Percentiles rank a stretch among this genome's conserved stretches.
Evolutionary conservation across 2,329 filamentous ascomycete species (phyloP).

Genomic region (Blastomyces parvus): DNA sequence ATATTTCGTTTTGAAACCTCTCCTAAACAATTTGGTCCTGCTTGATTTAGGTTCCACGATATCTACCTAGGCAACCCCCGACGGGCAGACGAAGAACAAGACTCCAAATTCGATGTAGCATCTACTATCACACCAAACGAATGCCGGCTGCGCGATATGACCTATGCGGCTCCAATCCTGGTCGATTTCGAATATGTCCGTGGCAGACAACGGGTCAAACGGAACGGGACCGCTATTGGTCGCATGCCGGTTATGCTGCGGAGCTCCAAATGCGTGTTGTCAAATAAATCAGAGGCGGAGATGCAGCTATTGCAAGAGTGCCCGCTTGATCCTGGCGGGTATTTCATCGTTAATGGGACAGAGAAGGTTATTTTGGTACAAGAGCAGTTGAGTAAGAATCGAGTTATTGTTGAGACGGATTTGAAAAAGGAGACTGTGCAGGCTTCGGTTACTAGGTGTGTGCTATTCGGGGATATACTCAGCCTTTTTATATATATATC

Average conservation of each 20-base stretch:
- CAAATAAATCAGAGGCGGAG: slow-evolving; percentile 70
- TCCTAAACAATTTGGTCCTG: neutral
- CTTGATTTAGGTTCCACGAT: slow-evolving; percentile 56
- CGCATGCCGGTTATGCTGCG: slow-evolving; percentile 95
- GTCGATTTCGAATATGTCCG: slow-evolving; percentile 87
- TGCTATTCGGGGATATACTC: neutral
- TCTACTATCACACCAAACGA: slow-evolving; percentile 79
- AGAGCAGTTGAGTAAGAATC: slow-evolving; percentile 97
- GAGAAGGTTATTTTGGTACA: slow-evolving; percentile 98
- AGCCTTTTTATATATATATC: neutral
- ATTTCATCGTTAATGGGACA: slow-evolving; percentile 95
- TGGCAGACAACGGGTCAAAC: slow-evolving; percentile 65
- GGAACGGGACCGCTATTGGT: slow-evolving; percentile 67
- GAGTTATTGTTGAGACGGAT: slow-evolving; percentile 91
- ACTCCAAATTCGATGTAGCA: slow-evolving; percentile 31
- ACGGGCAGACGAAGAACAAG: slow-evolving; percentile 63
- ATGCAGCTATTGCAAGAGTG: slow-evolving; percentile 95
- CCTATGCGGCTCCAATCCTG: slow-evolving; percentile 89
- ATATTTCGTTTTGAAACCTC: neutral
- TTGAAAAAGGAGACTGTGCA: slow-evolving; percentile 87
- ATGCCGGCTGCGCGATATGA: slow-evolving; percentile 91
- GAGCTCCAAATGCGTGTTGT: slow-evolving; percentile 84
- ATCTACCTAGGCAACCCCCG: slow-evolving; percentile 79
- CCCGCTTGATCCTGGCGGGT: slow-evolving; percentile 88
- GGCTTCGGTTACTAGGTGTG: slow-evolving; percentile 72